Evolutionary conservation across 2,329 filamentous ascomycete species (phyloP), one percentile per base, ranked within the genome.

Genomic region (Colletotrichum sojae): DNA sequence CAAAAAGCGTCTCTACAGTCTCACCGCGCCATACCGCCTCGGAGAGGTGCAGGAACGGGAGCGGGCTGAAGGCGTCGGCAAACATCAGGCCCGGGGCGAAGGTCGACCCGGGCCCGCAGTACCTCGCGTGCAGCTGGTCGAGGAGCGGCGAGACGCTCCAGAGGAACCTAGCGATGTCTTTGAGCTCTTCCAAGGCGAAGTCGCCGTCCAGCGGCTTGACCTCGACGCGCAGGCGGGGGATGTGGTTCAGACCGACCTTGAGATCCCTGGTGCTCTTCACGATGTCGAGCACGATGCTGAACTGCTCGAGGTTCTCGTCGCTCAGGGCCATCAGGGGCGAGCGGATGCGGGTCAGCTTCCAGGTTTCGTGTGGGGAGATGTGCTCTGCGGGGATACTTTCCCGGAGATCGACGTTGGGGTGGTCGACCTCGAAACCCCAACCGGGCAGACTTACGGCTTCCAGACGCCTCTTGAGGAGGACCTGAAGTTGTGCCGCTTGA

Each of bases 51-150:
- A 39, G 25, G 1, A 31, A 5, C 3, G 20, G 16, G 12, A 48
- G 13, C 1, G 27, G 25, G 18, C 40, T 52, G 51, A 69, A 64
- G 1, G 22, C 39, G 1, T 45, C 36, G 4, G 65, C 43, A 18
- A 63, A 69, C 16, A 58, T 39, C 2, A 71, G 55, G 5, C 69
- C 69, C 2, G 55, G 65, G 15, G 65, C 55, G 20, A 22, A 20
- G 10, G 31, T 9, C 5, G 64, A 68, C 13, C 39, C 51, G 4
- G 55, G 36, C 0, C 58, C 65, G 6, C 55, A 61, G 40, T 61
- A 56, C 9, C 36, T 39, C 9, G 65, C 39, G 16, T 71, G 65
- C 0, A 69, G 51, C 4, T 55, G 13, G n/a, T 64, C 56, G 13
- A 64, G 10, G 4, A 40, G 45, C 13, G 57, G 55, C 1, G 59